Conservation (phyloP, 768 basidiomycete species). For the Gymnopilus junonius region DNA sequence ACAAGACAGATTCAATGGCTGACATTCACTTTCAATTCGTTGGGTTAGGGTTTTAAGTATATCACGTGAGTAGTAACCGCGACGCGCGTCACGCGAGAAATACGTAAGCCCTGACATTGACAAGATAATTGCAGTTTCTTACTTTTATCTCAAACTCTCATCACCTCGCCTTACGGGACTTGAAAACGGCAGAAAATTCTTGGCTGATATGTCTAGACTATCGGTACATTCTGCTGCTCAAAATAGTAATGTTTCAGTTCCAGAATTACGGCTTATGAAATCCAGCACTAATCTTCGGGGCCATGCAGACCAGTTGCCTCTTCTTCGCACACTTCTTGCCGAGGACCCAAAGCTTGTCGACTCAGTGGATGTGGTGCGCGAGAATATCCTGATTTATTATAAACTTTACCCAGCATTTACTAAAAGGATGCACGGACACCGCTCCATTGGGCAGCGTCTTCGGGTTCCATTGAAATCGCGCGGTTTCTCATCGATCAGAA, state of each 20-base stretch:
- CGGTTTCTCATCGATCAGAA: slow-evolving; percentile 72
- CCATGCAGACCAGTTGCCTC: slow-evolving; percentile 63
- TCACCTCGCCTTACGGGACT: not conserved
- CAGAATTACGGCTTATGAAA: slow-evolving; percentile 1
- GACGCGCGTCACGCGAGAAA: slow-evolving; percentile 30
- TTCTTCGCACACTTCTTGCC: slow-evolving; percentile 67
- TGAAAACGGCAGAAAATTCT: not conserved
- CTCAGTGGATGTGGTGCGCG: slow-evolving; percentile 61
- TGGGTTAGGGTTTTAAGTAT: not conserved
- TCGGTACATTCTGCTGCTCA: slow-evolving; percentile 71
- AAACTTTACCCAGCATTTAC: slow-evolving; percentile 11
- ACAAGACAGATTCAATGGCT: not conserved
- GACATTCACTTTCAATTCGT: not conserved
- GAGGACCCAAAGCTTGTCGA: slow-evolving; percentile 68
- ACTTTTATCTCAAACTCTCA: not conserved
- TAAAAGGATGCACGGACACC: slow-evolving; percentile 77
- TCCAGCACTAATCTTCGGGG: not conserved
- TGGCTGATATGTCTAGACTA: slow-evolving; percentile 44
- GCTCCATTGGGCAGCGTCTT: slow-evolving; percentile 85
- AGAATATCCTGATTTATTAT: slow-evolving; percentile 2
- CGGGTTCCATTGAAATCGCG: slow-evolving; percentile 68
- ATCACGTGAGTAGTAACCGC: slow-evolving; percentile 17
- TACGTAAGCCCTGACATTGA: slow-evolving; percentile 18
- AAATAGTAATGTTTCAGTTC: slow-evolving; percentile 49
- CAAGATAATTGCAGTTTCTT: not conserved